Percentiles rank a stretch among this genome's conserved stretches.
phyloP scores from a whole-genome alignment of 176 grass and related monocot species.

The Lolium multiflorum region DNA sequence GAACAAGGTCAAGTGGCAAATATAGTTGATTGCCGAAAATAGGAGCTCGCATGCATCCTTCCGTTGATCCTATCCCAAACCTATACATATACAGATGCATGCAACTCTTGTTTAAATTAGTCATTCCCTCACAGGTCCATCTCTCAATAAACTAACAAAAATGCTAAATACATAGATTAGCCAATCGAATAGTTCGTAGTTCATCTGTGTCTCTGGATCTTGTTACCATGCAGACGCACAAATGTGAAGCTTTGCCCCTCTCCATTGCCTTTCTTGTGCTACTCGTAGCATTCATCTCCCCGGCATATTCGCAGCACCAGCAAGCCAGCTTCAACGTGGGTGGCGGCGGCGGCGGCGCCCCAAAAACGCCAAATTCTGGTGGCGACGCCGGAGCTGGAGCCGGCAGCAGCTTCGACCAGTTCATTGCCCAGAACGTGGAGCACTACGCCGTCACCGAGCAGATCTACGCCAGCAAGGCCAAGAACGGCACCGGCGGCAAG shows the following conservation, averaged over 20 bases:
- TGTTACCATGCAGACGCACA: neutral
- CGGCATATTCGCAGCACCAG: neutral
- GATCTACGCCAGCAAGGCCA: conserved; percentile 32
- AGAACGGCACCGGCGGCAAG: conserved; percentile 1
- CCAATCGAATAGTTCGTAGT: neutral
- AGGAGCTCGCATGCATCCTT: conserved; percentile 26
- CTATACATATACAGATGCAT: conserved; percentile 18
- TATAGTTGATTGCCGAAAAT: neutral
- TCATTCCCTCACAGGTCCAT: neutral
- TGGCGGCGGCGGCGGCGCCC: neutral
- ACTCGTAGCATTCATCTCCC: neutral
- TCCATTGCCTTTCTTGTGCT: neutral
- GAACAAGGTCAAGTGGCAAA: no score
- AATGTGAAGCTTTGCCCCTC: neutral
- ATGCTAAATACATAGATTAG: neutral
- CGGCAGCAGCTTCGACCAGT: conserved; percentile 28
- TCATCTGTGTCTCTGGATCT: neutral
- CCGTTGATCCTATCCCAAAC: neutral
- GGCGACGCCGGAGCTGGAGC: neutral
- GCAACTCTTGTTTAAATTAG: neutral
- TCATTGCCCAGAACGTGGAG: conserved; percentile 43
- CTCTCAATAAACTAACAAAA: neutral
- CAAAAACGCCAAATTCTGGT: neutral
- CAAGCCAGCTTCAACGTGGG: neutral
- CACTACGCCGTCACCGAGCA: conserved; percentile 12